Evolutionary conservation across 83 land plant genomes (phyloP).

Genomic region (Isoetes engelmannii): DNA sequence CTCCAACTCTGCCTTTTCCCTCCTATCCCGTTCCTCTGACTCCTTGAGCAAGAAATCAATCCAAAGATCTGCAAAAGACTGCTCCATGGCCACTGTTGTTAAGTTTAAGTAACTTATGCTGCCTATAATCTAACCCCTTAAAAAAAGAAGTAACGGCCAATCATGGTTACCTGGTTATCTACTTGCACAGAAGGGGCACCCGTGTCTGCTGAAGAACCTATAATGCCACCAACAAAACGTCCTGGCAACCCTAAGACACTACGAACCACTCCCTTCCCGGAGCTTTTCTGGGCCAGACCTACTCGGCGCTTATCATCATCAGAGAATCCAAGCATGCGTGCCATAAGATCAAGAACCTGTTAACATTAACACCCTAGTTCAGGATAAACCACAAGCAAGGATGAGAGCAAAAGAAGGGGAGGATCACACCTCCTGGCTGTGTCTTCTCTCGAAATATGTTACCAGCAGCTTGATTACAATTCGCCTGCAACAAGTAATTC

Average conservation of each 20-base stretch:
- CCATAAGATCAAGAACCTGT: conserved; percentile 96
- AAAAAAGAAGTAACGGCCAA: neutral
- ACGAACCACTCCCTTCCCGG: conserved; percentile 84
- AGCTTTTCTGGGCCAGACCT: conserved; percentile 70
- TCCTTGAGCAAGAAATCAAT: conserved; percentile 97
- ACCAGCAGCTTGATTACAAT: conserved; percentile 94
- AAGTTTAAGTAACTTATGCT: neutral
- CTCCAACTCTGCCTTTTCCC: conserved; percentile 41
- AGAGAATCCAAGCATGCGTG: conserved; percentile 96
- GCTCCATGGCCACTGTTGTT: conserved; percentile 13
- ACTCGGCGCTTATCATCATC: conserved; percentile 92
- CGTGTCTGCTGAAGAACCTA: conserved; percentile 44
- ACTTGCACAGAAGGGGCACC: conserved; percentile 33
- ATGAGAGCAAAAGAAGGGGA: neutral
- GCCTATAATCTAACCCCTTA: conserved; percentile 3
- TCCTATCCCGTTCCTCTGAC: conserved; percentile 75
- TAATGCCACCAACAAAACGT: conserved; percentile 86
- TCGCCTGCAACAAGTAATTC: conserved; percentile 49
- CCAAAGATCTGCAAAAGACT: conserved; percentile 99
- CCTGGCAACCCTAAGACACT: conserved; percentile 94
- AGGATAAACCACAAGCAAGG: neutral
- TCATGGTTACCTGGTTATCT: conserved; percentile 60
- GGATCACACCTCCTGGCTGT: conserved; percentile 80
- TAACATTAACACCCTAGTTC: neutral
- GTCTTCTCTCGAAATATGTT: conserved; percentile 90